phyloP scores from a whole-genome alignment of 2,329 filamentous ascomycete species.

The Alternaria sp. region DNA sequence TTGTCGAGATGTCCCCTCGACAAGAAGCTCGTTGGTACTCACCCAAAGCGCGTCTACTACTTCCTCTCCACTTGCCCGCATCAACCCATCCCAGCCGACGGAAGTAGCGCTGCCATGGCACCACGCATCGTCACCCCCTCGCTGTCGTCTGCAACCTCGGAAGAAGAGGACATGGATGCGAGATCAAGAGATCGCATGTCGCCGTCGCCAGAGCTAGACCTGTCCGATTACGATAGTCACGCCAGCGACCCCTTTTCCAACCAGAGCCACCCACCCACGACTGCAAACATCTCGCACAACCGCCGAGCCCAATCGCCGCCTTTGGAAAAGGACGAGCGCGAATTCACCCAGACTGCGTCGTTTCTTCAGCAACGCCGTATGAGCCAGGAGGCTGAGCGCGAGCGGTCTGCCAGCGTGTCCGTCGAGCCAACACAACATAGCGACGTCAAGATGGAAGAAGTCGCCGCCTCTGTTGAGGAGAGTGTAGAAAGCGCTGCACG shows the following conservation, averaged over 20 bases:
- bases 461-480: constrained; percentile 52
- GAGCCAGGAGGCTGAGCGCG: constrained; percentile 54
- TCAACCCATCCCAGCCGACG: constrained; percentile 78
- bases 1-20: constrained; percentile 84
- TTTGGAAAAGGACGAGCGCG: constrained; percentile 91
- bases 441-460: constrained; percentile 51
- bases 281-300: constrained; percentile 62
- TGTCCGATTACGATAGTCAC: constrained; percentile 83
- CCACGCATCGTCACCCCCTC: constrained; percentile 81
- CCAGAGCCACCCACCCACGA: constrained; percentile 53
- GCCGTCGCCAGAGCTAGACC: constrained; percentile 90
- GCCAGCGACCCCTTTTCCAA: constrained; percentile 68
- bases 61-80: constrained; percentile 89
- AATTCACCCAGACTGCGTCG: constrained; percentile 95
- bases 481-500: constrained; percentile 59
- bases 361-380: constrained; percentile 71
- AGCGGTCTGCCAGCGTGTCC: constrained; percentile 52
- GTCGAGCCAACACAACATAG: constrained; percentile 44
- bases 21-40: constrained; percentile 90
- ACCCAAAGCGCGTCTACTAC: constrained; percentile 95
- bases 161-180: constrained; percentile 69
- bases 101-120: constrained; percentile 59
- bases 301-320: constrained; percentile 83
- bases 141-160: constrained; percentile 79
- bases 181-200: constrained; percentile 73